Evolutionary conservation across 139 green algal species (phyloP), one percentile per base, ranked within the genome.

Genomic region (Choricystis sp.): DNA sequence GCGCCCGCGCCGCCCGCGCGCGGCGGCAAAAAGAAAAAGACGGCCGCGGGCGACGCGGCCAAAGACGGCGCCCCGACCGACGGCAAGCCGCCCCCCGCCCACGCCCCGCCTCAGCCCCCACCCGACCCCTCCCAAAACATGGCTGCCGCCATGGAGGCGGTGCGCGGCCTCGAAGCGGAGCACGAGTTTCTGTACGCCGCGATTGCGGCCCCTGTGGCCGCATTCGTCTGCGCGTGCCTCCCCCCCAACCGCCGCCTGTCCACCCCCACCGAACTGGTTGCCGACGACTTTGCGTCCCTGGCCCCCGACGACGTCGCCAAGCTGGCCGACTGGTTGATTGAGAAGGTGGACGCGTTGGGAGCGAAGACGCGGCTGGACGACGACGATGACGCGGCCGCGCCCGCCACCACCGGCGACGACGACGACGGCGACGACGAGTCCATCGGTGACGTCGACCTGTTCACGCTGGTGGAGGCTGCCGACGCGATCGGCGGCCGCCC

Each of bases 361-460:
- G 74, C 80, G 9, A 81, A 81, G 69, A 72, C 86, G 21, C 87
- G 83, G 66, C 69, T 74, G 2, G 84, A 88, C 63, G 68, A 72
- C 16, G 84, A 84, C 61, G 81, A 88, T 1, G 66, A 78, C 3
- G 72, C 70, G 55, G 65, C 66, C 27, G 4, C 24, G 25, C 4
- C 14, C 9, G 29, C 24, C 4, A 69, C 68, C 26, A 26, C 19
- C n/a, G 65, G 68, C 28, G 40, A 66, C 26, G 58, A 70, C 31
- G 48, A 62, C 14, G 24, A 60, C 49, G 28, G 19, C 64, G 77
- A 85, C 29, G 81, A 82, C 25, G 77, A 88, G 67, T 59, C 67
- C 64, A 91, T 94, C 70, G 86, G 86, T 4, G 86, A 94, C 63
- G 82, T 92, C 56, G 86, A 94, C 69, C 78, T 94, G 56, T 94